Conservation (phyloP, 257 asterid genomes). For the Fraxinus quadrangulata region DNA sequence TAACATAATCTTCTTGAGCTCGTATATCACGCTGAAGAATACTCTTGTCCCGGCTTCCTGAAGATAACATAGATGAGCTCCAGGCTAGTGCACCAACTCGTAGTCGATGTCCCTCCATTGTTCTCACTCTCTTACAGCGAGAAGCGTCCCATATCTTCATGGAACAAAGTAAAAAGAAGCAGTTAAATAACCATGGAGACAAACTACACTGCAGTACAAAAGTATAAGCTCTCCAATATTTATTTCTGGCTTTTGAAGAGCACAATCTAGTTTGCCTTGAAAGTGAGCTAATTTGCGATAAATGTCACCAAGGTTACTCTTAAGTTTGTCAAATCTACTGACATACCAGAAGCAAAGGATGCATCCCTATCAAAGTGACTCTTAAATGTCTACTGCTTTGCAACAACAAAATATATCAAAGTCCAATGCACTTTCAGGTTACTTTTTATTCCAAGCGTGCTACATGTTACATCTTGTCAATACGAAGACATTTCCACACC, state of each 20-base stretch:
- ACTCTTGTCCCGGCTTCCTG: constrained; percentile 94
- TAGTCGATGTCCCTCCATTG: constrained; percentile 90
- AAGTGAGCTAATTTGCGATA: background rate
- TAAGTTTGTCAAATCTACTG: background rate
- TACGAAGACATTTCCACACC: background rate
- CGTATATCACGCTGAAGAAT: constrained; percentile 90
- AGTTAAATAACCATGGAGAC: constrained; percentile 3
- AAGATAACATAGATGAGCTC: constrained; percentile 77
- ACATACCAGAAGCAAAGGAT: background rate
- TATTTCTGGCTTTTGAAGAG: background rate
- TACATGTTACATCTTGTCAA: background rate
- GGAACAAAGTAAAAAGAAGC: constrained; percentile 17
- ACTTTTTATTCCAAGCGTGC: background rate
- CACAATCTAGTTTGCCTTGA: background rate
- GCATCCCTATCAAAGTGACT: background rate
- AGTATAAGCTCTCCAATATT: background rate
- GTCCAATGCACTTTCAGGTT: background rate
- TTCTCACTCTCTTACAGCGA: constrained; percentile 82
- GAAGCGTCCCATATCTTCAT: constrained; percentile 90
- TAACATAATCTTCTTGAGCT: constrained; percentile 66
- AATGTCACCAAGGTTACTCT: background rate
- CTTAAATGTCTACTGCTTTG: background rate
- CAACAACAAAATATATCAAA: background rate
- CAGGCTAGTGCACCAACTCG: constrained; percentile 96
- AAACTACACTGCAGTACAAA: background rate